A percentile compares a stretch with the other conserved stretches of the same genome.
phyloP scores from a whole-genome alignment of 2,329 filamentous ascomycete species.

The Orbilia quercus region DNA sequence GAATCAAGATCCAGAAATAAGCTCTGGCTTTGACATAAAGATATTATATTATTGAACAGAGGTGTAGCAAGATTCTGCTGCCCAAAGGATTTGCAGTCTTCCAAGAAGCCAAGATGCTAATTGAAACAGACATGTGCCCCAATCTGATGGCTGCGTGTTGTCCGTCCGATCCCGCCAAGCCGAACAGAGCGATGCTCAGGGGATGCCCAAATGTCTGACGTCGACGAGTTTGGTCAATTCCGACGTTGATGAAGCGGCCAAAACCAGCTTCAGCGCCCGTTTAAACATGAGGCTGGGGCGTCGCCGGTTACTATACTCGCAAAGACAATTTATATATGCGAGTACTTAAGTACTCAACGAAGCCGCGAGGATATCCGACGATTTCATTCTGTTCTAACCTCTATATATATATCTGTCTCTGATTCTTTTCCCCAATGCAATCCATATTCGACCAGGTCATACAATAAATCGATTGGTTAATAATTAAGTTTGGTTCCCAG shows the following conservation, averaged over 20 bases:
- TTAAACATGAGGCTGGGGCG: neutral
- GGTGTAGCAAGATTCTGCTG: neutral
- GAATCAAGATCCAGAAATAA: too few species aligned
- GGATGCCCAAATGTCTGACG: constrained; percentile 32
- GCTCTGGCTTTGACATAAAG: too few species aligned
- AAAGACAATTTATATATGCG: neutral
- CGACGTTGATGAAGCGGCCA: constrained; percentile 28
- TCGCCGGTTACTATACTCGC: neutral
- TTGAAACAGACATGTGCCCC: neutral
- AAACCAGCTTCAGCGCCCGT: constrained; percentile 32
- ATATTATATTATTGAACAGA: too few species aligned
- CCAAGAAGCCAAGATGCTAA: constrained; percentile 7
- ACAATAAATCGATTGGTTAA: too few species aligned
- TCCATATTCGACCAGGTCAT: too few species aligned
- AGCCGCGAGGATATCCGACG: too few species aligned
- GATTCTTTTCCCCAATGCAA: too few species aligned
- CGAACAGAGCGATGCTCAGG: constrained; percentile 8
- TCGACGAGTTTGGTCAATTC: constrained; percentile 18
- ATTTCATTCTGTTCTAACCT: neutral
- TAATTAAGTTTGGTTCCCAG: too few species aligned
- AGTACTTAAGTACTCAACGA: too few species aligned
- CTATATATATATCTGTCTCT: too few species aligned
- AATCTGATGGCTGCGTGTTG: constrained; percentile 2
- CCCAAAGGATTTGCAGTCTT: neutral
- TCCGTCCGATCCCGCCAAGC: constrained; percentile 30